Evolutionary conservation across 2,329 filamentous ascomycete genomes (phyloP).

Genomic region (Phoma sp.): DNA sequence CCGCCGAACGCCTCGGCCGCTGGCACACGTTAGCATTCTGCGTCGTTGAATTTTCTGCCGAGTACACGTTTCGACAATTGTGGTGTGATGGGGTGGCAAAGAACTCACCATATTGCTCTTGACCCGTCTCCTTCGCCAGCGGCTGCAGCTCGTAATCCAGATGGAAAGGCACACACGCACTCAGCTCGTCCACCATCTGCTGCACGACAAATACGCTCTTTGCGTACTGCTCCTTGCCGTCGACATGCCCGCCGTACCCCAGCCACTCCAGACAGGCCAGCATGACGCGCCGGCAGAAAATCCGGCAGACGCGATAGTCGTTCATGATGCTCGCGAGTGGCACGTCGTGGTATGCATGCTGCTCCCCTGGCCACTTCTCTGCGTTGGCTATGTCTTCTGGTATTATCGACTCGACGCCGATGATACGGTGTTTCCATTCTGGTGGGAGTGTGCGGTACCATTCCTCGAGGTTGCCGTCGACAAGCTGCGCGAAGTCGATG

Average conservation of each 20-base stretch:
- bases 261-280: slow-evolving; percentile 46
- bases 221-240: slow-evolving; percentile 24
- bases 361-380: slow-evolving; percentile 48
- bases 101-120: slow-evolving; percentile 45
- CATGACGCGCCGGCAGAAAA: slow-evolving; percentile 51
- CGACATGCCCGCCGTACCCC: slow-evolving; percentile 14
- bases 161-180: slow-evolving; percentile 50
- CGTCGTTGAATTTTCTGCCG: no score
- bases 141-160: slow-evolving; percentile 49
- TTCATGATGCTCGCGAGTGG: slow-evolving; percentile 50
- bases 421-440: slow-evolving; percentile 45
- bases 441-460: slow-evolving; percentile 48
- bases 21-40: slow-evolving; percentile 23
- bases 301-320: slow-evolving; percentile 51
- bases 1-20: slow-evolving; percentile 50
- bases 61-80: no score
- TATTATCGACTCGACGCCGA: slow-evolving; percentile 37
- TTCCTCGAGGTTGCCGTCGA: slow-evolving; percentile 47
- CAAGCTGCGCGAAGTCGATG: slow-evolving; percentile 45
- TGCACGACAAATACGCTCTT: slow-evolving; percentile 42
- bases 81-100: no score
- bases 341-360: slow-evolving; percentile 51
- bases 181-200: slow-evolving; percentile 50
- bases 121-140: slow-evolving; percentile 41
- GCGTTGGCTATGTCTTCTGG: slow-evolving; percentile 40